phyloP scores from a whole-genome alignment of 768 basidiomycete species.

The Mycena metata region DNA sequence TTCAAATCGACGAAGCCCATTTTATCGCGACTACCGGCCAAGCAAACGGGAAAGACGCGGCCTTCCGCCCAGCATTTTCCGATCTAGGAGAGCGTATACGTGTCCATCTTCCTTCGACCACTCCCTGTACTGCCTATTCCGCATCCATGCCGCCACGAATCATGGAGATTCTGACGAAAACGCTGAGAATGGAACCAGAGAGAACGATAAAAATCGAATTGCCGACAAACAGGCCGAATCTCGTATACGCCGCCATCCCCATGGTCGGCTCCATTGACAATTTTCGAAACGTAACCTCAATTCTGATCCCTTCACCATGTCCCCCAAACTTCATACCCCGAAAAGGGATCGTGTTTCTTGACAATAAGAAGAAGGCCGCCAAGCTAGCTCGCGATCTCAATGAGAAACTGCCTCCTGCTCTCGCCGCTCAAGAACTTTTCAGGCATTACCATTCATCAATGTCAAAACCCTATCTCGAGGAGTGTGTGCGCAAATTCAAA shows the following conservation, averaged over 20 bases:
- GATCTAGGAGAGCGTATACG: conserved; percentile 4
- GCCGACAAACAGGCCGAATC: conserved; percentile 13
- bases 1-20: conserved; percentile 38
- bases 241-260: not conserved
- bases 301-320: not conserved
- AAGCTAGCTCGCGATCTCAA: not conserved
- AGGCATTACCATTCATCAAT: conserved; percentile 8
- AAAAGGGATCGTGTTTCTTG: not conserved
- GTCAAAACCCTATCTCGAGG: conserved; percentile 15
- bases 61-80: conserved; percentile 2
- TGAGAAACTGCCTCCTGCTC: not conserved
- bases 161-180: not conserved
- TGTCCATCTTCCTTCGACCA: conserved; percentile 1
- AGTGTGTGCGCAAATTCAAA: not conserved
- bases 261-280: conserved; percentile 7
- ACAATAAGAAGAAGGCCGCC: conserved; percentile 9
- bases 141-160: not conserved
- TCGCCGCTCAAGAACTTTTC: not conserved
- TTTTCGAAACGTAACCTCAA: conserved; percentile 5
- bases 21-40: conserved; percentile 35
- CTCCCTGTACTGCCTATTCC: conserved; percentile 1
- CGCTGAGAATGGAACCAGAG: not conserved
- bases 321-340: not conserved
- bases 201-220: conserved; percentile 3
- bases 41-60: not conserved